Percentiles rank a stretch among this genome's conserved stretches.
These are phyloP conservation scores for Tricholoma saponaceum DNA, from an alignment of 768 basidiomycete species.

Conservation along the genomic window DNA sequence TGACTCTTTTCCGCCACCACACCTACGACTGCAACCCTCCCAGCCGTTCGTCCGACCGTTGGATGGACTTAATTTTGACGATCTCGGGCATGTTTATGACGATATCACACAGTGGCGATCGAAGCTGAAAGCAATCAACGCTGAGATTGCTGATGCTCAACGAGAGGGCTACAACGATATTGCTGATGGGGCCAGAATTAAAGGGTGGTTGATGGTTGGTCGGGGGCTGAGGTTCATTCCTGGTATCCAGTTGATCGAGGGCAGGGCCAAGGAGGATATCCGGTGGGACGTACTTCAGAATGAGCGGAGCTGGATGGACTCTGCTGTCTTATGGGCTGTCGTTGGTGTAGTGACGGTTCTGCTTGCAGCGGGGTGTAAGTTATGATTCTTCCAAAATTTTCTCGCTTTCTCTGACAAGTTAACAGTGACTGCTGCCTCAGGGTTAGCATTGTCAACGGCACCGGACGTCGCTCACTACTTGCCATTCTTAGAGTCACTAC, in stretches of 20 bases:
- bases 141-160: slow-evolving; percentile 68
- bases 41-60: slow-evolving; percentile 76
- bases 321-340: slow-evolving; percentile 53
- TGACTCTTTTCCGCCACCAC: slow-evolving; percentile 50
- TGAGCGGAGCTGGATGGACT: slow-evolving; percentile 43
- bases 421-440: slow-evolving; percentile 67
- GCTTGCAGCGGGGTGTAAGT: slow-evolving; percentile 61
- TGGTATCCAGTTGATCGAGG: slow-evolving; percentile 67
- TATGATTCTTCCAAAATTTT: not conserved
- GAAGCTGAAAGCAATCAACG: slow-evolving; percentile 66
- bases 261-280: slow-evolving; percentile 79
- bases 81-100: slow-evolving; percentile 60
- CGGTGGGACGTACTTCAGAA: slow-evolving; percentile 75
- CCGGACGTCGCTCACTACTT: slow-evolving; percentile 73
- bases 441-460: slow-evolving; percentile 61
- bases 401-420: slow-evolving; percentile 7
- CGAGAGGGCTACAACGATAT: slow-evolving; percentile 65
- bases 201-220: slow-evolving; percentile 79
- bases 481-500: slow-evolving; percentile 55
- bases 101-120: slow-evolving; percentile 71
- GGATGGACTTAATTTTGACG: slow-evolving; percentile 63
- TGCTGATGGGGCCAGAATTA: slow-evolving; percentile 62
- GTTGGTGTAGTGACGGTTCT: slow-evolving; percentile 45
- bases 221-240: slow-evolving; percentile 60
- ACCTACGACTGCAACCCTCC: slow-evolving; percentile 62